phyloP scores from a whole-genome alignment of 2,329 filamentous ascomycete species.

The Epichloe festucae region DNA sequence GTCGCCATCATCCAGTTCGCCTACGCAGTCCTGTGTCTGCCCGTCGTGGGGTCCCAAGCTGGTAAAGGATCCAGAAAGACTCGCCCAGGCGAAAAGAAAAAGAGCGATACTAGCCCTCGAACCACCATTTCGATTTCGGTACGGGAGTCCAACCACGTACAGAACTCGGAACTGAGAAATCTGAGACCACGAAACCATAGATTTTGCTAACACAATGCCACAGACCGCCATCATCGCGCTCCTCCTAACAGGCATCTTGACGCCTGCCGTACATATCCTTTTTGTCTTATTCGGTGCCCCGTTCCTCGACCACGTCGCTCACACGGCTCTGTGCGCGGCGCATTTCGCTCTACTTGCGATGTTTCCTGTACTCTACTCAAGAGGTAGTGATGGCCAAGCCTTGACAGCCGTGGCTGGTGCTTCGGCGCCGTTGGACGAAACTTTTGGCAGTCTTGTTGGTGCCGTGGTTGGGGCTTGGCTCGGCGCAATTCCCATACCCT shows the following conservation, averaged over 20 bases:
- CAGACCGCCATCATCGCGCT: constrained; percentile 34
- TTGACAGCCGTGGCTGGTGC: constrained; percentile 61
- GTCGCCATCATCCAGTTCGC: constrained; percentile 50
- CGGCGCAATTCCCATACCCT: constrained; percentile 84
- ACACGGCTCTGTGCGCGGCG: constrained; percentile 68
- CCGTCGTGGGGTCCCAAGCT: constrained; percentile 38
- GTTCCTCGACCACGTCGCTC: constrained; percentile 62
- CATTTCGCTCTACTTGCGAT: constrained; percentile 70
- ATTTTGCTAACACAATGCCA: too few relatives aligned
- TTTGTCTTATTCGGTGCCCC: constrained; percentile 92
- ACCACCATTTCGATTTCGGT: constrained; percentile 35
- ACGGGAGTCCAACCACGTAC: constrained; percentile 10
- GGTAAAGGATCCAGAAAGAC: constrained; percentile 32
- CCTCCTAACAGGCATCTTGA: constrained; percentile 55
- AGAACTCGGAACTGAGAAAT: too few relatives aligned
- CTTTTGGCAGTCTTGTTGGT: constrained; percentile 72
- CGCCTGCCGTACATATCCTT: constrained; percentile 46
- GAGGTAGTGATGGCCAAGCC: constrained; percentile 58
- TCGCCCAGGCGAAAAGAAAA: constrained; percentile 43
- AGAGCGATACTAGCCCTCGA: constrained; percentile 28
- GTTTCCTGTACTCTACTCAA: constrained; percentile 73
- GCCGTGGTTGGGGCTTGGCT: constrained; percentile 75
- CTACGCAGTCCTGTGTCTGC: constrained; percentile 52
- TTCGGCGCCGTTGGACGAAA: constrained; percentile 64
- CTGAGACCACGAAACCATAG: too few relatives aligned